A percentile compares a stretch with the other conserved stretches of the same genome.
Conservation (phyloP, 768 basidiomycete species). For the Termitomyces sp. region DNA sequence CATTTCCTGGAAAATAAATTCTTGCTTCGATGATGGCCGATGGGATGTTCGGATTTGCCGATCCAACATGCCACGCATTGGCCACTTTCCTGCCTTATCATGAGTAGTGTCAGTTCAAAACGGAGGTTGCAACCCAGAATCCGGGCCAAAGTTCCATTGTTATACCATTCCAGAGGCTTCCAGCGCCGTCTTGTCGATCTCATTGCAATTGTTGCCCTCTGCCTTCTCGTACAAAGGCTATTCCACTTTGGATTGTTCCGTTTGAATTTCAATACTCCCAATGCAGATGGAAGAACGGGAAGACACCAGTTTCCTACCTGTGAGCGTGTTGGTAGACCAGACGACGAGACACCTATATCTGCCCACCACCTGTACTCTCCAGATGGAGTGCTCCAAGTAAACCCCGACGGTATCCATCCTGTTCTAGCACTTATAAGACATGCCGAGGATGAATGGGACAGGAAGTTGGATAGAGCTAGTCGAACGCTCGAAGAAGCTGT, state of each 20-base stretch:
- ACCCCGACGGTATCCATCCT: conserved; percentile 42
- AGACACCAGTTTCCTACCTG: neutral
- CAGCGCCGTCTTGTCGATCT: neutral
- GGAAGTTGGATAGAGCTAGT: conserved; percentile 55
- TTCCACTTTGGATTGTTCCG: neutral
- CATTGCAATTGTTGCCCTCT: neutral
- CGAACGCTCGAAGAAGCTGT: conserved; percentile 62
- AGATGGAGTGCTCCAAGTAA: conserved; percentile 20
- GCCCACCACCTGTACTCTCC: conserved; percentile 14
- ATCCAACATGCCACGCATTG: neutral
- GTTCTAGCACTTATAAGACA: conserved; percentile 62
- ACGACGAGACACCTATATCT: conserved; percentile 10
- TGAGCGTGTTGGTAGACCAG: conserved; percentile 1
- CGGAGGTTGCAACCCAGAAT: neutral
- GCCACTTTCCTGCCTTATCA: neutral
- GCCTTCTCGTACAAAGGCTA: neutral
- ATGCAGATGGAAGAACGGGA: neutral
- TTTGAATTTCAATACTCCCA: neutral
- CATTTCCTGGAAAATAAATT: neutral
- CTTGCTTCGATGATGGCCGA: neutral
- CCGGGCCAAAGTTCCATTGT: neutral
- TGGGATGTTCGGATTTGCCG: neutral
- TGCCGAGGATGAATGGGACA: conserved; percentile 54
- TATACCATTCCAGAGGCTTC: neutral
- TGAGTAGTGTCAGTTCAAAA: neutral